Conservation (phyloP, 805 yeast genomes). For the Lipomyces starkeyi region DNA sequence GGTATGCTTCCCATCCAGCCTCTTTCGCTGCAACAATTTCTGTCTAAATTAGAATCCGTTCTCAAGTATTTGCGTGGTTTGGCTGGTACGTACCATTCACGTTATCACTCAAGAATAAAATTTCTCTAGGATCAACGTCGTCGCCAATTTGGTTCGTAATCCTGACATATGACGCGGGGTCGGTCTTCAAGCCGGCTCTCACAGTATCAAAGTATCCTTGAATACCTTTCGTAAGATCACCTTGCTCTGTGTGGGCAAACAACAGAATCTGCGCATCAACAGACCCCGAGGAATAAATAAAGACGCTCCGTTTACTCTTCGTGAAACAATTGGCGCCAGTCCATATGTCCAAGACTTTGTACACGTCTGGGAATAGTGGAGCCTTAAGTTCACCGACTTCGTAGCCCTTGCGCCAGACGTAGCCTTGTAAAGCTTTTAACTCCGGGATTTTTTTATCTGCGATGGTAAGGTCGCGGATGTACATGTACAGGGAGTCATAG, state of each 20-base stretch:
- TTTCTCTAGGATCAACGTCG: slow-evolving; percentile 47
- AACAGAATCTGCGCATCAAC: slow-evolving; percentile 83
- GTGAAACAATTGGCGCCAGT: slow-evolving; percentile 14
- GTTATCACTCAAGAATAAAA: slow-evolving; percentile 81
- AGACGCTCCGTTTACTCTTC: slow-evolving; percentile 49
- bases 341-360: slow-evolving; percentile 59
- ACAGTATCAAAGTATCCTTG: slow-evolving; percentile 83
- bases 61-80: background rate
- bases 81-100: slow-evolving; percentile 46
- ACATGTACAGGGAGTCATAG: slow-evolving; percentile 48
- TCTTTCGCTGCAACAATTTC: slow-evolving; percentile 78
- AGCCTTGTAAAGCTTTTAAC: slow-evolving; percentile 81
- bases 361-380: slow-evolving; percentile 77
- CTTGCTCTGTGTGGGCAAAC: slow-evolving; percentile 64
- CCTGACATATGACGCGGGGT: slow-evolving; percentile 59
- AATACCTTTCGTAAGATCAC: slow-evolving; percentile 61
- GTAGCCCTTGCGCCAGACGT: slow-evolving; percentile 82
- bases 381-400: slow-evolving; percentile 75
- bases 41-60: background rate
- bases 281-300: slow-evolving; percentile 89
- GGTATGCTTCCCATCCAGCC: slow-evolving; percentile 63
- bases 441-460: slow-evolving; percentile 78
- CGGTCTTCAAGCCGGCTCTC: slow-evolving; percentile 77
- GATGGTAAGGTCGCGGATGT: slow-evolving; percentile 63
- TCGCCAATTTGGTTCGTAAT: slow-evolving; percentile 52